Percentiles rank a stretch among this genome's conserved stretches.
Evolutionary conservation across 2,329 filamentous ascomycete genomes (phyloP).

Genomic region (Pyrenochaeta sp.): DNA sequence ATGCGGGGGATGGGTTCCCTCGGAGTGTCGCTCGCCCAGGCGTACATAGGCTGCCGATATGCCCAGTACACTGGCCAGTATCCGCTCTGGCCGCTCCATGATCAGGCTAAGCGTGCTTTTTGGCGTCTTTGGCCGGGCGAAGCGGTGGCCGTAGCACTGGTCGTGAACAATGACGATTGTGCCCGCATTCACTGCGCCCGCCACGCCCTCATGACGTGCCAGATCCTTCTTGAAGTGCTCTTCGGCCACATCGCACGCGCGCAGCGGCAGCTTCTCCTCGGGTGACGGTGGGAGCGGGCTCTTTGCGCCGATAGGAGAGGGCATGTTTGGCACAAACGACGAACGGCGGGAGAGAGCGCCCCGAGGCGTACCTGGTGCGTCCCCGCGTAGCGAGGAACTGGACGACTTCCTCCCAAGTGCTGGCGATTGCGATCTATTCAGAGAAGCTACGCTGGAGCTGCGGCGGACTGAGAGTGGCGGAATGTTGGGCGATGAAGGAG

Average conservation of each 20-base stretch:
- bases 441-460: slow-evolving; percentile 54
- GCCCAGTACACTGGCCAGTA: slow-evolving; percentile 84
- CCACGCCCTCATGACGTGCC: slow-evolving; percentile 63
- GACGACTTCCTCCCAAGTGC: slow-evolving; percentile 54
- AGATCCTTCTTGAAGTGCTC: slow-evolving; percentile 77
- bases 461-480: slow-evolving; percentile 47
- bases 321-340: slow-evolving; percentile 53
- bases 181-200: slow-evolving; percentile 55
- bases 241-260: slow-evolving; percentile 68
- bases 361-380: slow-evolving; percentile 48
- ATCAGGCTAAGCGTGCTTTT: slow-evolving; percentile 78
- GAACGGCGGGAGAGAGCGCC: slow-evolving; percentile 51
- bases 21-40: slow-evolving; percentile 81
- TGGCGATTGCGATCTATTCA: slow-evolving; percentile 52
- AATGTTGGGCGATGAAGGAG: slow-evolving; percentile 39
- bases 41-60: slow-evolving; percentile 88
- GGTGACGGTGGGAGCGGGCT: slow-evolving; percentile 50
- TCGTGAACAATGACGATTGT: slow-evolving; percentile 90
- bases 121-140: slow-evolving; percentile 80
- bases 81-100: slow-evolving; percentile 90
- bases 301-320: slow-evolving; percentile 50
- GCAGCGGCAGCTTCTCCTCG: slow-evolving; percentile 54
- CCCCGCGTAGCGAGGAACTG: slow-evolving; percentile 53
- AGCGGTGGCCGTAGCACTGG: slow-evolving; percentile 93
- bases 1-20: slow-evolving; percentile 72